Conservation (phyloP, 164 flowering plant species). For the Tetracentron sinense region DNA sequence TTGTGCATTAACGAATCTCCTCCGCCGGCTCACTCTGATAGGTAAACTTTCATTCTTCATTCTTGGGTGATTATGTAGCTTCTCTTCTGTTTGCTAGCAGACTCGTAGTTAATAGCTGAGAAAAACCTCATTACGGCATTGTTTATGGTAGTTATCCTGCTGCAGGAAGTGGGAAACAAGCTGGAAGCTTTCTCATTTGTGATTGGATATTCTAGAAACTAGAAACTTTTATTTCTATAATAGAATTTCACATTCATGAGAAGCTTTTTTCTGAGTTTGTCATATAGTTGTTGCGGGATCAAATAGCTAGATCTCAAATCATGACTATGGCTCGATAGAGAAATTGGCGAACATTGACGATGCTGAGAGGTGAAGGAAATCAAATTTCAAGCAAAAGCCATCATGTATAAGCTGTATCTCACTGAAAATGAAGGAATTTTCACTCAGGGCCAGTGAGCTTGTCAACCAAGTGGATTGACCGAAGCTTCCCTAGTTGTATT, state of each 20-base stretch:
- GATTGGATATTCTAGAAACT: too few species aligned
- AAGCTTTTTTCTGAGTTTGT: not conserved
- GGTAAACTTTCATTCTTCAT: not conserved
- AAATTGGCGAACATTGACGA: not conserved
- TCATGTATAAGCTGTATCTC: not conserved
- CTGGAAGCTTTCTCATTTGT: not conserved
- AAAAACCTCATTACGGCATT: not conserved
- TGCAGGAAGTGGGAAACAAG: not conserved
- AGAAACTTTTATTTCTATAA: too few species aligned
- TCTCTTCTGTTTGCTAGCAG: not conserved
- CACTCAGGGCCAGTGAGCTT: not conserved
- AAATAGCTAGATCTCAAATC: not conserved
- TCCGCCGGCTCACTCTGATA: not conserved
- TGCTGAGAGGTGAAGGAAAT: too few species aligned
- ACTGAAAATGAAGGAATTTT: not conserved
- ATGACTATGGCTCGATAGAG: not conserved
- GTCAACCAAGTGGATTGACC: not conserved
- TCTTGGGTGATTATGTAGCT: not conserved
- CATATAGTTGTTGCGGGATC: not conserved
- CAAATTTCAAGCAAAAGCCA: not conserved
- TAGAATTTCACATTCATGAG: not conserved
- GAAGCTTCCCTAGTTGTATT: not conserved
- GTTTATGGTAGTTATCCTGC: not conserved
- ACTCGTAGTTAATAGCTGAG: not conserved
- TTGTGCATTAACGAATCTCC: not conserved